Evolutionary conservation across 345 rosid species (phyloP).

Genomic region (Heritiera littoralis): DNA sequence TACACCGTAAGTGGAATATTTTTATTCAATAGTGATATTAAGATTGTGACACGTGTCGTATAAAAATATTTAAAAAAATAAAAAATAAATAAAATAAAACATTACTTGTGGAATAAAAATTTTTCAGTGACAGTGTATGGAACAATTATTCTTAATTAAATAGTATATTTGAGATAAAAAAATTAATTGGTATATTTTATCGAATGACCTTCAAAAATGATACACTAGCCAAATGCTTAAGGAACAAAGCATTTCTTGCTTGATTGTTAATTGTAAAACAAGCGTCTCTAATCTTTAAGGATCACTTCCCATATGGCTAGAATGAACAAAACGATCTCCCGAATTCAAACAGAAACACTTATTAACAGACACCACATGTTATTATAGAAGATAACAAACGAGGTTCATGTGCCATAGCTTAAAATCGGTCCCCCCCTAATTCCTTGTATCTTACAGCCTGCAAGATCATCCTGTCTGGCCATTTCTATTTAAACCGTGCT

Average conservation of each 20-base stretch:
- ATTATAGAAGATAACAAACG: constrained; percentile 18
- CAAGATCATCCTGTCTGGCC: no score
- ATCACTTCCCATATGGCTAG: background rate
- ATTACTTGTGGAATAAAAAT: no score
- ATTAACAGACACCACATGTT: constrained; percentile 8
- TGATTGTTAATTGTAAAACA: background rate
- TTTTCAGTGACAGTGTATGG: no score
- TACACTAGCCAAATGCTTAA: background rate
- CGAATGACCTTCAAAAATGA: background rate
- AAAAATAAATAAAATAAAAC: no score
- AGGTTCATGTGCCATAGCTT: constrained; percentile 30
- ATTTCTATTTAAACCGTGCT: background rate
- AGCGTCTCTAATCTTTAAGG: background rate
- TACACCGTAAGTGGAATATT: no score
- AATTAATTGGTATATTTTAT: background rate
- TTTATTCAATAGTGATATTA: no score
- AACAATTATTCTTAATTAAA: no score
- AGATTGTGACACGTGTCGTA: no score
- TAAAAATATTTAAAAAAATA: no score
- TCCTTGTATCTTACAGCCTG: background rate
- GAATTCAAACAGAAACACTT: background rate
- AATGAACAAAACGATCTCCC: background rate
- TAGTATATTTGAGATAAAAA: no score
- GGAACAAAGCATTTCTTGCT: background rate
- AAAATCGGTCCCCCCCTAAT: background rate